Conservation (phyloP, 371 early-diverging fungal species). For the Apophysomyces ossiformis region DNA sequence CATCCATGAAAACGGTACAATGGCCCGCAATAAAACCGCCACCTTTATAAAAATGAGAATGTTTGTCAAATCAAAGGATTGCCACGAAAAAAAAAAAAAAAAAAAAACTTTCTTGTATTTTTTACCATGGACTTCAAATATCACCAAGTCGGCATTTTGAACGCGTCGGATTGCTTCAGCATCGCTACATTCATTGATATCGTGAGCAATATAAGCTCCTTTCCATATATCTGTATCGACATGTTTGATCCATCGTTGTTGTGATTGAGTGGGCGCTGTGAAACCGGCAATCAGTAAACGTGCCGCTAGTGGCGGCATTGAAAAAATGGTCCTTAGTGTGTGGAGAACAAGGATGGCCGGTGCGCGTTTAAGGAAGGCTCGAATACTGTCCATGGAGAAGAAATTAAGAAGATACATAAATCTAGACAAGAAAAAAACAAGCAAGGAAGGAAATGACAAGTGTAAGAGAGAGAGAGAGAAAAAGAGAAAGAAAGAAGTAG, state of each 20-base stretch:
- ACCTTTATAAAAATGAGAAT: conserved; percentile 10
- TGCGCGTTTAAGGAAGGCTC: conserved; percentile 24
- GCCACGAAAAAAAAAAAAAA: background rate
- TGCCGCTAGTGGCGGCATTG: conserved; percentile 19
- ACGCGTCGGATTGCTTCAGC: conserved; percentile 17
- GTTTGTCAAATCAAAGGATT: background rate
- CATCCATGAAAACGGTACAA: conserved; percentile 32
- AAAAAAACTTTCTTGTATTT: too few relatives aligned
- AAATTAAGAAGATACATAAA: background rate
- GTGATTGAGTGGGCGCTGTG: conserved; percentile 21
- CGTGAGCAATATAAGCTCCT: conserved; percentile 33
- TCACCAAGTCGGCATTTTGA: conserved; percentile 25
- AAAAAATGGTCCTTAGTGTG: background rate
- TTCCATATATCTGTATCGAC: conserved; percentile 22
- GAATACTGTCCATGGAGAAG: conserved; percentile 24
- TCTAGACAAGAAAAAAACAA: background rate
- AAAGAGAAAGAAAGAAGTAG: too few relatives aligned
- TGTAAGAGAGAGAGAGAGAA: too few relatives aligned
- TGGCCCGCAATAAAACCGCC: conserved; percentile 36
- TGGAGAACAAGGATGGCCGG: background rate
- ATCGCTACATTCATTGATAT: conserved; percentile 14
- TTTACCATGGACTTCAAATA: conserved; percentile 28
- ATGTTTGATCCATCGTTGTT: conserved; percentile 23
- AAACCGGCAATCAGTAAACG: conserved; percentile 19
- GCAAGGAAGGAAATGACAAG: background rate